Conservation (phyloP, 2,329 filamentous ascomycete genomes). For the Nigrospora oryzae region DNA sequence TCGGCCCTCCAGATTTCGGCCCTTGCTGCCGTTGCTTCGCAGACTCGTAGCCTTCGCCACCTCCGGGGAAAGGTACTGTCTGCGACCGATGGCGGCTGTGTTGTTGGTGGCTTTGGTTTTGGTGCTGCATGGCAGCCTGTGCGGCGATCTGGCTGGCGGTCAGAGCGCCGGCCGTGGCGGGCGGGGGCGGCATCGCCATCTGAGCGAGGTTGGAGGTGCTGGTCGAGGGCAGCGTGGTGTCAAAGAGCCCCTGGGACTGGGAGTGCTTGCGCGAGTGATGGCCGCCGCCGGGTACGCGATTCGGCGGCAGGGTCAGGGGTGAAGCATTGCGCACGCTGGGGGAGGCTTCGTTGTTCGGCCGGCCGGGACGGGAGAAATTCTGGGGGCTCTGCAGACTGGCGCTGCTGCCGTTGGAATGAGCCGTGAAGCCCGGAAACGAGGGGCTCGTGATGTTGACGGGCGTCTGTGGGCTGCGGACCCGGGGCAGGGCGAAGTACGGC, state of each 20-base stretch:
- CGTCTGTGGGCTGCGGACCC: constrained; percentile 30
- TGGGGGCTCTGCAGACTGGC: constrained; percentile 42
- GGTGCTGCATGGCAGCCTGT: constrained; percentile 63
- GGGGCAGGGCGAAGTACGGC: constrained; percentile 26
- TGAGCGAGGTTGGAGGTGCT: constrained; percentile 46
- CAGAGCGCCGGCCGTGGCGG: constrained; percentile 28
- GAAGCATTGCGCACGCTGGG: constrained; percentile 29
- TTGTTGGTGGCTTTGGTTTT: constrained; percentile 36
- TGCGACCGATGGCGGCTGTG: constrained; percentile 63
- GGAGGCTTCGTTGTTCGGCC: constrained; percentile 18
- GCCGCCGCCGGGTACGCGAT: constrained; percentile 24
- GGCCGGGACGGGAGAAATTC: constrained; percentile 51
- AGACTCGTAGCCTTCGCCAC: constrained; percentile 30
- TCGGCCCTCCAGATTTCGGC: not conserved
- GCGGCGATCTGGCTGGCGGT: constrained; percentile 73
- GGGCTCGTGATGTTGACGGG: constrained; percentile 31
- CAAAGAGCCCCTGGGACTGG: constrained; percentile 68
- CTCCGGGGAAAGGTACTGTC: constrained; percentile 54
- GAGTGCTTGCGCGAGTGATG: constrained; percentile 50
- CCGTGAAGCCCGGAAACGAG: constrained; percentile 38
- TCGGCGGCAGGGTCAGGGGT: constrained; percentile 30
- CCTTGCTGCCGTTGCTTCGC: constrained; percentile 16
- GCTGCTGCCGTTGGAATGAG: constrained; percentile 37
- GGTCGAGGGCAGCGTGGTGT: constrained; percentile 60
- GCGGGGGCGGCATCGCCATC: constrained; percentile 23